Percentiles rank a stretch among this genome's conserved stretches.
These are phyloP conservation scores for Leptodermis oblonga DNA, from an alignment of 257 asterid species.

Conservation along the genomic window DNA sequence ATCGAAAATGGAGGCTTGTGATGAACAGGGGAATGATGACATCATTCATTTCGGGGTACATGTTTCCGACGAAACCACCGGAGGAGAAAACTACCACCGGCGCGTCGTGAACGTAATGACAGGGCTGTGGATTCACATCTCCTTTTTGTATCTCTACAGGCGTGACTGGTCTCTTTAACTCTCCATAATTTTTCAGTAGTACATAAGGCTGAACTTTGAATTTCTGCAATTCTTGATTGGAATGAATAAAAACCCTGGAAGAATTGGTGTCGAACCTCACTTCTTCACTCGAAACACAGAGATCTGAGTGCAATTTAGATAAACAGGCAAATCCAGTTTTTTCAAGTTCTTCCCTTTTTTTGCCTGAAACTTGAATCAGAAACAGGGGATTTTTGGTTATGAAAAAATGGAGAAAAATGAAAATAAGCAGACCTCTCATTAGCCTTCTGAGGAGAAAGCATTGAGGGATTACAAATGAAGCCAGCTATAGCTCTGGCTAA, in stretches of 20 bases:
- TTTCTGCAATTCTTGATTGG: slow-evolving; percentile 21
- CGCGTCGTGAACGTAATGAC: no score
- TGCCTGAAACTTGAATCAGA: slow-evolving; percentile 31
- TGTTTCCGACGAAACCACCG: slow-evolving; percentile 42
- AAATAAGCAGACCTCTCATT: slow-evolving; percentile 15
- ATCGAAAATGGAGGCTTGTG: slow-evolving; percentile 39
- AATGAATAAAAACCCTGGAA: slow-evolving; percentile 30
- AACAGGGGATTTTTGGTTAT: neutral
- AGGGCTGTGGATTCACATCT: no score
- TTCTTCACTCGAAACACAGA: slow-evolving; percentile 40
- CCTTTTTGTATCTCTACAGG: no score
- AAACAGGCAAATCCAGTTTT: slow-evolving; percentile 48
- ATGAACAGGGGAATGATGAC: slow-evolving; percentile 54
- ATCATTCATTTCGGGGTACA: slow-evolving; percentile 59
- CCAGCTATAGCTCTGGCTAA: no score
- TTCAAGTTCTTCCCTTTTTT: slow-evolving; percentile 30
- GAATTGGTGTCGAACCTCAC: slow-evolving; percentile 44
- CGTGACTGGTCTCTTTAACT: slow-evolving; percentile 35
- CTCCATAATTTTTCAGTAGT: slow-evolving; percentile 38
- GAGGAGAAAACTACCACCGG: slow-evolving; percentile 54
- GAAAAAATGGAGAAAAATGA: no score
- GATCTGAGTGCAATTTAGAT: slow-evolving; percentile 33
- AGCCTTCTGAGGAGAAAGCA: slow-evolving; percentile 10
- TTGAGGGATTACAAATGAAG: slow-evolving; percentile 9
- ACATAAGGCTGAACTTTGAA: slow-evolving; percentile 54